These are phyloP conservation scores for Aspergillus flavus DNA, from an alignment of 2,329 filamentous ascomycete genomes.

Conservation along the genomic window DNA sequence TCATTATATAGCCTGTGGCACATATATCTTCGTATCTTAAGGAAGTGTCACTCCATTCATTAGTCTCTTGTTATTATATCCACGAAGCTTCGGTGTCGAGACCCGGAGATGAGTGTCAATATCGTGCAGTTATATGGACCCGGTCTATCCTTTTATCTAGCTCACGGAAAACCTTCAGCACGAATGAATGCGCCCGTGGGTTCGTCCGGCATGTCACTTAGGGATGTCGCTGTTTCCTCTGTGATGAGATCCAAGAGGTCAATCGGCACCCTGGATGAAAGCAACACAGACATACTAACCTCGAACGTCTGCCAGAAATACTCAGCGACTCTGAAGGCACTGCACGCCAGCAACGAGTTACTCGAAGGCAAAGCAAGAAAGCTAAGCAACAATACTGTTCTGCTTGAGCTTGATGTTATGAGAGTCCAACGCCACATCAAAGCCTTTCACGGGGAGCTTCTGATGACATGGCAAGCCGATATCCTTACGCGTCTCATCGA, in stretches of 20 bases:
- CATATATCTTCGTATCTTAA: constrained; percentile 17
- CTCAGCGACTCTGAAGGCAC: constrained; percentile 20
- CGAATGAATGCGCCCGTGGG: not conserved
- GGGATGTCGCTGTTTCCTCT: constrained; percentile 13
- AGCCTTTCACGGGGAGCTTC: constrained; percentile 28
- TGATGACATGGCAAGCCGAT: constrained; percentile 39
- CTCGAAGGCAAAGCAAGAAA: constrained; percentile 28
- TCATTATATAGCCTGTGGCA: constrained; percentile 17
- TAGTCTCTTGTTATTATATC: constrained; percentile 4
- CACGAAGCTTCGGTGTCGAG: not conserved
- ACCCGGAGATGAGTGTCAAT: constrained; percentile 18
- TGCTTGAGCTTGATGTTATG: constrained; percentile 29
- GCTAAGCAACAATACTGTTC: constrained; percentile 22
- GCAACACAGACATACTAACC: not conserved
- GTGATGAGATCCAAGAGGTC: not conserved
- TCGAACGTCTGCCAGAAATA: constrained; percentile 19
- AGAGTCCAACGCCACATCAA: constrained; percentile 30
- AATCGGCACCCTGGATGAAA: not conserved
- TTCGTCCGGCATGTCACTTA: constrained; percentile 8
- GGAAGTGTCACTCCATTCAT: constrained; percentile 13
- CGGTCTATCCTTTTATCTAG: constrained; percentile 26
- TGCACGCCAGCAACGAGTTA: constrained; percentile 30
- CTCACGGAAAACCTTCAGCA: constrained; percentile 6
- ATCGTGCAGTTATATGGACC: constrained; percentile 21
- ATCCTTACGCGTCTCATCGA: constrained; percentile 40